phyloP scores from a whole-genome alignment of 75 land plant genomes.

The Adiantum capillusveneris region DNA sequence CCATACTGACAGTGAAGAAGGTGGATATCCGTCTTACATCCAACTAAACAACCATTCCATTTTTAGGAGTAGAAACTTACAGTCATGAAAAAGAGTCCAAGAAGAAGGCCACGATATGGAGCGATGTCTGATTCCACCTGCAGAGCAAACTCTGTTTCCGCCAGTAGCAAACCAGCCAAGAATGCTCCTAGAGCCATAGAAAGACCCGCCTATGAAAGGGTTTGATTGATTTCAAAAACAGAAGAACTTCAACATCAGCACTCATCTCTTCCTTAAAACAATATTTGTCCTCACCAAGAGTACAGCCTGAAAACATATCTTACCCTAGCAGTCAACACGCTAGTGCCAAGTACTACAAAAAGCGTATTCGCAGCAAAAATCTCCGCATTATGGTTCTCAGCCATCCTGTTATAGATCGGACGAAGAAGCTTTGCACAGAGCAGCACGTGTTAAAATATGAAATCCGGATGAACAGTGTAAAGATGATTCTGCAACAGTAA shows the following conservation, averaged over 20 bases:
- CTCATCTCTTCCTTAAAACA: neutral
- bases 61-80: too few relatives aligned
- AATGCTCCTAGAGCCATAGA: conserved; percentile 99
- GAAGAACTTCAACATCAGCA: conserved; percentile 1
- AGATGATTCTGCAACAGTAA: neutral
- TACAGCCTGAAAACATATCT: neutral
- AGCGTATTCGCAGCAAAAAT: conserved; percentile 98
- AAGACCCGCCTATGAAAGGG: conserved; percentile 65
- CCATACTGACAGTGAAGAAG: too few relatives aligned
- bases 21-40: too few relatives aligned
- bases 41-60: too few relatives aligned
- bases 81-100: conserved; percentile 99
- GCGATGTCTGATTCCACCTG: conserved; percentile 99
- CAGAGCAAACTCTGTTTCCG: conserved; percentile 94
- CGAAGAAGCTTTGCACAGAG: conserved; percentile 70
- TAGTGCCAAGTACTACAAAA: conserved; percentile 92
- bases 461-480: neutral
- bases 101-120: conserved; percentile 92
- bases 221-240: too few relatives aligned
- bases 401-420: conserved; percentile 92
- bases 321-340: conserved; percentile 96
- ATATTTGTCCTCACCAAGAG: neutral
- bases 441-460: too few relatives aligned
- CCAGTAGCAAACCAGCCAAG: conserved; percentile 90
- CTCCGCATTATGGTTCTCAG: conserved; percentile 96